phyloP scores from a whole-genome alignment of 75 land plant species.

The Cryptomeria japonica region DNA sequence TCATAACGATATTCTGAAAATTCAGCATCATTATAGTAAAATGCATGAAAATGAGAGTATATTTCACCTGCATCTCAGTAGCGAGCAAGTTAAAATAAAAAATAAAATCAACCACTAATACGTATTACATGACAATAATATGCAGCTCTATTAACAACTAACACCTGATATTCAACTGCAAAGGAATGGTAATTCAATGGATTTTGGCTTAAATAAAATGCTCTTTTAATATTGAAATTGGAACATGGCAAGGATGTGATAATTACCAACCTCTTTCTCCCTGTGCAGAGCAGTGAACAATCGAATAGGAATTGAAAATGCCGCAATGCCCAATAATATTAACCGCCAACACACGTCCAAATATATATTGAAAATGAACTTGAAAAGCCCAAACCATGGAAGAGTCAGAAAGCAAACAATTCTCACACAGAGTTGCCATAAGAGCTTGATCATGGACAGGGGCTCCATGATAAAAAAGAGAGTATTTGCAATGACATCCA shows the following conservation, averaged over 20 bases:
- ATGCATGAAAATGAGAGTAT: neutral
- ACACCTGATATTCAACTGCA: neutral
- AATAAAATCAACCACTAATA: neutral
- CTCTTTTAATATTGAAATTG: neutral
- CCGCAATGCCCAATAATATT: slow-evolving; percentile 8
- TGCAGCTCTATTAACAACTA: neutral
- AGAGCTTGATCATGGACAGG: slow-evolving; percentile 9
- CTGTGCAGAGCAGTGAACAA: slow-evolving; percentile 38
- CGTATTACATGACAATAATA: neutral
- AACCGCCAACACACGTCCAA: slow-evolving; percentile 19
- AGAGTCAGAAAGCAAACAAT: slow-evolving; percentile 5
- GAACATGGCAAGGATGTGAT: neutral
- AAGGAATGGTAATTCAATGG: neutral
- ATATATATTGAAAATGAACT: slow-evolving; percentile 8
- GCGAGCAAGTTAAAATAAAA: neutral
- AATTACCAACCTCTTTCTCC: slow-evolving; percentile 38
- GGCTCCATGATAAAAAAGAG: slow-evolving; percentile 19
- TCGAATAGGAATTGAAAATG: slow-evolving; percentile 34
- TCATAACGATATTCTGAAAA: neutral
- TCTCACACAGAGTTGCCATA: slow-evolving; percentile 17
- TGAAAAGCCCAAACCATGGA: slow-evolving; percentile 21
- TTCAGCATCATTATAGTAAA: neutral
- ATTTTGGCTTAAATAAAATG: neutral
- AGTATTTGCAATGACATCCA: slow-evolving; percentile 2
- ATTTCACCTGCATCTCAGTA: neutral